These are phyloP conservation scores for Salix udensis DNA, from an alignment of 345 rosid genomes.

Conservation along the genomic window DNA sequence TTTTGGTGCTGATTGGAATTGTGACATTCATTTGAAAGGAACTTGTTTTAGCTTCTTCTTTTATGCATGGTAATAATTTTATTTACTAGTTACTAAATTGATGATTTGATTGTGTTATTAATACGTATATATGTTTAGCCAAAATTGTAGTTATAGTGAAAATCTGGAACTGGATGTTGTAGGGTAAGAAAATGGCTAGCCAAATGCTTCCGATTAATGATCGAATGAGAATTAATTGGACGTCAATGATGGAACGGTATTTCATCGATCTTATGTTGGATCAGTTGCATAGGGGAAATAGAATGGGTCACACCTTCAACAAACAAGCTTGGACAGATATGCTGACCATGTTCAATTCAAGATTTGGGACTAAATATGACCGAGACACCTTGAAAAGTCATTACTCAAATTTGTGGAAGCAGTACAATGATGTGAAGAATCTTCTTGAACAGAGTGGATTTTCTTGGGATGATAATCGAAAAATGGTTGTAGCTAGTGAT, in stretches of 20 bases:
- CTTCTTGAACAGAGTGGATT: slow-evolving; percentile 43
- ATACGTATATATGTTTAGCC: too few species aligned
- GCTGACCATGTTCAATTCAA: slow-evolving; percentile 28
- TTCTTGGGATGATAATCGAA: slow-evolving; percentile 36
- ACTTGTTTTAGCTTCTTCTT: too few species aligned
- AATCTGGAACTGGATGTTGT: background rate
- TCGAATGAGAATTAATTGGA: slow-evolving; percentile 25
- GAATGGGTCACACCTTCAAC: slow-evolving; percentile 42
- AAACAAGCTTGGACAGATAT: slow-evolving; percentile 44
- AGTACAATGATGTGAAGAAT: slow-evolving; percentile 45
- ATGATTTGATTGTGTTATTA: too few species aligned
- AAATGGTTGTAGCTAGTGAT: slow-evolving; percentile 35
- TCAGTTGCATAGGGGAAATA: slow-evolving; percentile 36
- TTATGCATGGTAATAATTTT: too few species aligned
- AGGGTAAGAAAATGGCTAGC: slow-evolving; percentile 10
- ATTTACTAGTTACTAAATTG: too few species aligned
- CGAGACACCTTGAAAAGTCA: slow-evolving; percentile 34
- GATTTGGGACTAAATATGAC: slow-evolving; percentile 31
- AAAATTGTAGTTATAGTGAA: too few species aligned
- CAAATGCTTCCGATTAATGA: slow-evolving; percentile 15
- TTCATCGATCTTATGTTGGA: slow-evolving; percentile 41
- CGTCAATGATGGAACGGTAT: slow-evolving; percentile 26
- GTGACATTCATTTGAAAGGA: too few species aligned
- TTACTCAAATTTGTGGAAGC: slow-evolving; percentile 36
- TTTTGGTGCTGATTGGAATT: too few species aligned